phyloP scores from a whole-genome alignment of 2,329 filamentous ascomycete genomes.

The Bisporella sp. region DNA sequence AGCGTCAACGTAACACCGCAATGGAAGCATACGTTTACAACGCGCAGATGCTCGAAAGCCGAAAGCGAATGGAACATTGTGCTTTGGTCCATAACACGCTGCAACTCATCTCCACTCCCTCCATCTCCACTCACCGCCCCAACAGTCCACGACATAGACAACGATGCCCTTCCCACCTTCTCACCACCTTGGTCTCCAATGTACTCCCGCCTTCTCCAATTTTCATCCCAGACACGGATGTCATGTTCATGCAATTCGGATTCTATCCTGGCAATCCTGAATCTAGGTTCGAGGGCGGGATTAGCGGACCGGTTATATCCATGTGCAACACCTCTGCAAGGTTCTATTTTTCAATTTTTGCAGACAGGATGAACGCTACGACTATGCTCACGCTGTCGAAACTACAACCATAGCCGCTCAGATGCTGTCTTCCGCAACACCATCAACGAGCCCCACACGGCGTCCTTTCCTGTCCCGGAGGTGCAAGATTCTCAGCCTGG shows the following conservation, averaged over 20 bases:
- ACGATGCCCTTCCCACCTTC: constrained; percentile 65
- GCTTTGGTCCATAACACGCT: constrained; percentile 72
- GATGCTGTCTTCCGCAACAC: too few species aligned
- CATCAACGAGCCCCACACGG: background rate
- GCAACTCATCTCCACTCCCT: constrained; percentile 52
- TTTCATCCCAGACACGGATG: constrained; percentile 57
- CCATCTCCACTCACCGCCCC: constrained; percentile 49
- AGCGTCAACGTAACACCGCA: too few species aligned
- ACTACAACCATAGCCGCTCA: constrained; percentile 24
- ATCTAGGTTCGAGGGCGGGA: too few species aligned
- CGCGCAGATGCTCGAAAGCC: too few species aligned
- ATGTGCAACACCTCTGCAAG: constrained; percentile 63
- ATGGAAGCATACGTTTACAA: too few species aligned
- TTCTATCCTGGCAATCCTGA: constrained; percentile 43
- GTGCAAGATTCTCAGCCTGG: too few species aligned
- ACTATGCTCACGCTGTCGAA: constrained; percentile 38
- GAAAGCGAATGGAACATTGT: constrained; percentile 65
- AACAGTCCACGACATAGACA: constrained; percentile 51
- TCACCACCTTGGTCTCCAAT: constrained; percentile 31
- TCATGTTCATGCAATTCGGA: constrained; percentile 72
- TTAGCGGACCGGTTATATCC: constrained; percentile 60
- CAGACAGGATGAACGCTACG: constrained; percentile 51
- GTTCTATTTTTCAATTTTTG: constrained; percentile 74
- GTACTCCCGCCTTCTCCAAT: constrained; percentile 59
- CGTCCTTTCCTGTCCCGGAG: too few species aligned